Conservation (phyloP, 2,329 filamentous ascomycete genomes). For the Drechslerella coelobrocha region DNA sequence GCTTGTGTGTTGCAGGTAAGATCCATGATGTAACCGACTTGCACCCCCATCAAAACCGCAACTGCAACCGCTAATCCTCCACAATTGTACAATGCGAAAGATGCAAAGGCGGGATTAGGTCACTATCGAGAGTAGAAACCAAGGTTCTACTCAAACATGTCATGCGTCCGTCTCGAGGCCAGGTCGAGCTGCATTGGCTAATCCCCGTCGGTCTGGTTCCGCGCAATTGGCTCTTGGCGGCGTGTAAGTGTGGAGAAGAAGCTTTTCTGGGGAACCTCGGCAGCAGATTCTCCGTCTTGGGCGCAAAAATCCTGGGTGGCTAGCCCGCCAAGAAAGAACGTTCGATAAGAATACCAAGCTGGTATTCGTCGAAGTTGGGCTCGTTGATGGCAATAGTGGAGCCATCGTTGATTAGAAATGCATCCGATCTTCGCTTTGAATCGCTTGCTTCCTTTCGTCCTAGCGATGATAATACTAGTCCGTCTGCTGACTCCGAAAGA, state of each 20-base stretch:
- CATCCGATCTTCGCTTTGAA: background rate
- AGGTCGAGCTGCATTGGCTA: slow-evolving; percentile 20
- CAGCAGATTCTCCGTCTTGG: slow-evolving; percentile 48
- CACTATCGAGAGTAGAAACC: background rate
- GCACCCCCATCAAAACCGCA: background rate
- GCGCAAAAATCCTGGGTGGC: background rate
- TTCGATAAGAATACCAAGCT: slow-evolving; percentile 33
- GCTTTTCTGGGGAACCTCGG: slow-evolving; percentile 49
- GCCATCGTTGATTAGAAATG: background rate
- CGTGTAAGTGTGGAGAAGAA: slow-evolving; percentile 38
- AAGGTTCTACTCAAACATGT: slow-evolving; percentile 20
- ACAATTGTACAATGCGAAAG: background rate
- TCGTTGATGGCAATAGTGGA: background rate
- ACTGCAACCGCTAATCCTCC: background rate
- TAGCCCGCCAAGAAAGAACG: slow-evolving; percentile 8
- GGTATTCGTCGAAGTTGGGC: background rate
- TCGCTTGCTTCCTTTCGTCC: background rate
- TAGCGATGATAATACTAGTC: background rate
- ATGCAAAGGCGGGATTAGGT: background rate
- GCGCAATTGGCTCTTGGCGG: slow-evolving; percentile 35
- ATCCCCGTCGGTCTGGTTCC: slow-evolving; percentile 25
- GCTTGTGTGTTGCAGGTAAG: slow-evolving; percentile 17
- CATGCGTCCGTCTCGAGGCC: slow-evolving; percentile 20
- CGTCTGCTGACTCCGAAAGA: background rate
- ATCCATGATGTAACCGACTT: slow-evolving; percentile 42